Base-by-base conservation (phyloP, 2,329 filamentous ascomycete species). In the Dactylellina haptotyla region DNA sequence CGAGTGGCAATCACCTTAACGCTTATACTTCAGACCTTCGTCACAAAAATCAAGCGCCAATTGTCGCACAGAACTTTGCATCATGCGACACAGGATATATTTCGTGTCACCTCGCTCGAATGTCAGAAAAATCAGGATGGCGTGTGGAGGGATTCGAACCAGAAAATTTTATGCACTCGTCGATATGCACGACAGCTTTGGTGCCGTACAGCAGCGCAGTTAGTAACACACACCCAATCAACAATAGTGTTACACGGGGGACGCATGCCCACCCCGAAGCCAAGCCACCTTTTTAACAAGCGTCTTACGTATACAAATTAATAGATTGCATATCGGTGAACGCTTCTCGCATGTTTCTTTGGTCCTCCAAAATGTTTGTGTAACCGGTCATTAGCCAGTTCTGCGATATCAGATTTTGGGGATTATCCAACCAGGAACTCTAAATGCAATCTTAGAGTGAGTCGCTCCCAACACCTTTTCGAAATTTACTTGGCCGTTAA, bases 391-490 rank as follows among this genome's bases (percentile, higher is more conserved):
- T 45, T 48, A 50, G 26, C 48, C 56, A 65, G 48, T 39, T 56
- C 56, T 65, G 45, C 53, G 63, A 67, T 67, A 67, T 67, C 63
- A 67, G 63, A 57, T 66, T 65, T 41, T 65, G 16, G 14, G 39
- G 41, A 3, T 51, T 30, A n/a, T 28, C 34, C 57, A 41, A 41
- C 46, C n/a, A n/a, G n/a, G n/a, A n/a, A n/a, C n/a, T n/a, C 58
- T 48, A 20, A 39, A 45, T 45, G 3, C 8, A n/a, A 45, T 45
- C 25, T 45, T 8, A 45, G 12, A 20, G n/a, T n/a, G n/a, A 23
- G 18, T 16, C 25, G 18, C 4, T 45, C n/a, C 12, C 41, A 45
- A 45, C 16, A 45, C 37, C 9, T 45, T 20, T 18, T n/a, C n/a
- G n/a, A n/a, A n/a, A n/a, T n/a, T n/a, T n/a, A n/a, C n/a, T n/a